Conservation (phyloP, 306 rosid species). For the Cercis canadensis region DNA sequence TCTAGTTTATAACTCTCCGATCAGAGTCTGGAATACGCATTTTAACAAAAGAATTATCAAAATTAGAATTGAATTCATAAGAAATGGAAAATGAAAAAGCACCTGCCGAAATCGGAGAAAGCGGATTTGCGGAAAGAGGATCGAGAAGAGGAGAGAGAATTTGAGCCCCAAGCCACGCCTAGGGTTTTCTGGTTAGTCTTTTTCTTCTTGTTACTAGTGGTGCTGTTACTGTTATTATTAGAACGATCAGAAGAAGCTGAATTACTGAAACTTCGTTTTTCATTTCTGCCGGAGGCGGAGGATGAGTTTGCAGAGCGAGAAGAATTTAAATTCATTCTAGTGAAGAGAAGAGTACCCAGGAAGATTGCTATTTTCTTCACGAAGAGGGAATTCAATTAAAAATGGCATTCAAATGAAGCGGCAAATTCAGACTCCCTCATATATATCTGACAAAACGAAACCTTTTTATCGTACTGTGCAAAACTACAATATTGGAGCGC, state of each 20-base stretch:
- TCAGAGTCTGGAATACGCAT: not conserved
- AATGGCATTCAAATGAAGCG: conserved; percentile 49
- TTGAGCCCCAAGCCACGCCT: conserved; percentile 84
- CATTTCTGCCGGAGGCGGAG: conserved; percentile 34
- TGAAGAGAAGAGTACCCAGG: conserved; percentile 21
- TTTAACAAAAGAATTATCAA: not conserved
- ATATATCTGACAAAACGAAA: not conserved
- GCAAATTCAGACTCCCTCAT: conserved; percentile 24
- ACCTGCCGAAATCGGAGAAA: conserved; percentile 79
- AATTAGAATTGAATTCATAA: not conserved
- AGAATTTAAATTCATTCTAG: conserved; percentile 59
- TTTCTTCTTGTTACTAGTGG: conserved; percentile 39
- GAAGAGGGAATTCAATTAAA: not conserved
- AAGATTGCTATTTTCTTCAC: conserved; percentile 1
- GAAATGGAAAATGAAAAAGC: not conserved
- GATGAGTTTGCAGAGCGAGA: conserved; percentile 62
- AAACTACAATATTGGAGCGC: too few relatives aligned
- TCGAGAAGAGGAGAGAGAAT: conserved; percentile 62
- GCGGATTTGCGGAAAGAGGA: conserved; percentile 64
- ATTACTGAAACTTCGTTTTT: conserved; percentile 59
- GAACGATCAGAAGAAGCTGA: conserved; percentile 53
- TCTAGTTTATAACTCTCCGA: not conserved
- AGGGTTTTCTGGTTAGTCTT: conserved; percentile 74
- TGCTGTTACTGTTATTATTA: conserved; percentile 6
- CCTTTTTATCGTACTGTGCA: too few relatives aligned